Base-by-base conservation (phyloP, 352 stramenopile species). In the Pythium inflatum region DNA sequence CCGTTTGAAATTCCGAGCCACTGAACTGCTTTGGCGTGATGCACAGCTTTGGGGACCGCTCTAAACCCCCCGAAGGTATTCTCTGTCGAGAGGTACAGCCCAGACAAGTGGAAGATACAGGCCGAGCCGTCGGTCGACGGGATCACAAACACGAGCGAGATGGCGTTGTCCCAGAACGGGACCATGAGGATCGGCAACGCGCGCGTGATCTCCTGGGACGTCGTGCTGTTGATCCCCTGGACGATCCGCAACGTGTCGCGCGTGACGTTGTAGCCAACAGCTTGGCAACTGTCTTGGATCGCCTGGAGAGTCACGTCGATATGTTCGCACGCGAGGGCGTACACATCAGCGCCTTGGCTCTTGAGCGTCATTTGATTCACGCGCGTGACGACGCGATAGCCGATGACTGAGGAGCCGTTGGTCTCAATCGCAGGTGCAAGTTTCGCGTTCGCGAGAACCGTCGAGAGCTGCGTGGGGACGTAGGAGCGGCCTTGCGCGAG, bases 221-320 rank as follows among this genome's bases (percentile, higher is more conserved):
- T 48, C 0, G 57, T 46, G 49, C 66, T 71, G 34, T 49, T 1
- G 18, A 71, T 25, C 18, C 53, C 66, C 22, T 78, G 46, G 14
- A 76, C 69, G 16, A 80, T 68, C 0, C 59, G 66, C 0, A 80
- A 60, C 5, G 18, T 49, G 22, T 78, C 70, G 2, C n/a, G 25
- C 2, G 66, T 77, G 31, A 76, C 46, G 61, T 78, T 76, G 54
- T 68, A 82, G 11, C 76, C 76, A n/a, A n/a, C 6, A 82, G 9
- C 28, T 1, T 31, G 36, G n/a, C 73, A 82, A 16, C 20, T 62
- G 7, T 57, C 40, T 16, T 69, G 61, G 24, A 82, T 80, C 5
- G 11, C 20, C 3, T 62, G 46, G 2, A 82, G 27, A 0, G 66
- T 73, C 12, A 33, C 16, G 20, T 64, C 62, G 40, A 82, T 68